phyloP scores from a whole-genome alignment of 345 rosid genomes.

The Xanthoceras sorbifolium region DNA sequence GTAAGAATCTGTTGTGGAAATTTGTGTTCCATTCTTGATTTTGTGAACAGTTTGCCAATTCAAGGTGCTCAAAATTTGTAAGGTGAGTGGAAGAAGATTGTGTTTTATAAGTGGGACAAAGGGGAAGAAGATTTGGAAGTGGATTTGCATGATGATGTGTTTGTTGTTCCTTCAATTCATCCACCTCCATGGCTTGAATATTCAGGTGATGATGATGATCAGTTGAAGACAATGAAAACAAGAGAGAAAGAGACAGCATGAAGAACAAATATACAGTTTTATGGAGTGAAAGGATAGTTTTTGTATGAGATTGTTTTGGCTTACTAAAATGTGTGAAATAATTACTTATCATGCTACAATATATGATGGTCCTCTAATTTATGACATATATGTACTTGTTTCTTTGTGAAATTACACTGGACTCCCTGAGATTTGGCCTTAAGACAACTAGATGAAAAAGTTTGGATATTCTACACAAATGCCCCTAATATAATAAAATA shows the following conservation, averaged over 20 bases:
- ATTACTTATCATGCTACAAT: background rate
- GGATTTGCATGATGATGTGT: constrained; percentile 14
- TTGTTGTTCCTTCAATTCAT: constrained; percentile 25
- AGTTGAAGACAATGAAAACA: background rate
- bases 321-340: background rate
- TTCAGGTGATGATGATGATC: background rate
- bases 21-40: constrained; percentile 39
- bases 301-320: background rate
- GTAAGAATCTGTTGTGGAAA: constrained; percentile 21
- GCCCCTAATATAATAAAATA: too few relatives aligned
- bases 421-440: background rate
- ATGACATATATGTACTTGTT: background rate
- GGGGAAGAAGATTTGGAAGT: constrained; percentile 21
- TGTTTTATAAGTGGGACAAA: constrained; percentile 21
- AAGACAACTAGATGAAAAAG: too few relatives aligned
- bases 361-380: background rate
- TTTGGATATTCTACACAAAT: too few relatives aligned
- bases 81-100: constrained; percentile 13
- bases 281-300: constrained; percentile 3
- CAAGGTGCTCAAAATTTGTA: constrained; percentile 21
- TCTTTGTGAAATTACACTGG: background rate
- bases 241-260: constrained; percentile 11
- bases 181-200: constrained; percentile 28
- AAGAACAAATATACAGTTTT: background rate
- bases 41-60: constrained; percentile 34